Evolutionary conservation across 2,329 filamentous ascomycete species (phyloP).

Genomic region (Didymella sp.): DNA sequence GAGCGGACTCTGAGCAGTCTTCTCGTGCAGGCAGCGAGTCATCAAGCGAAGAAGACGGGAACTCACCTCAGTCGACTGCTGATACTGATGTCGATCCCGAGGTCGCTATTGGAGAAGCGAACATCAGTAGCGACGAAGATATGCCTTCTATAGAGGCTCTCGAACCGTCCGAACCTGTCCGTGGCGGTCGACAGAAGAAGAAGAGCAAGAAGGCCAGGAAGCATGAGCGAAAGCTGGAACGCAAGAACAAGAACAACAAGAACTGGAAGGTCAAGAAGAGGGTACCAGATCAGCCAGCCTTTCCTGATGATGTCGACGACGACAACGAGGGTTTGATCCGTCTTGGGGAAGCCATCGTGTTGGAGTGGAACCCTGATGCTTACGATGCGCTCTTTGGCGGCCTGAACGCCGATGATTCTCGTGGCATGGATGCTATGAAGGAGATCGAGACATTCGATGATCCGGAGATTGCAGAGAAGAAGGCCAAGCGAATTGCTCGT

Average conservation of each 20-base stretch:
- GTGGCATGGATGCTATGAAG: slow-evolving; percentile 68
- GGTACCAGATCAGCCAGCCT: slow-evolving; percentile 37
- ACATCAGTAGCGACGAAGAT: slow-evolving; percentile 49
- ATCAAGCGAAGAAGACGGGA: slow-evolving; percentile 47
- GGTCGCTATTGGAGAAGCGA: slow-evolving; percentile 38
- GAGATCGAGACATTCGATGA: slow-evolving; percentile 62
- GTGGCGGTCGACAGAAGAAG: slow-evolving; percentile 42
- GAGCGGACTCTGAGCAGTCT: slow-evolving; percentile 46
- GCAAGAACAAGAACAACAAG: slow-evolving; percentile 43
- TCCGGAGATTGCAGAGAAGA: slow-evolving; percentile 68
- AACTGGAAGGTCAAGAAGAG: slow-evolving; percentile 46
- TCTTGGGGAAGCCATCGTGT: slow-evolving; percentile 81
- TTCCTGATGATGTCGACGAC: slow-evolving; percentile 43
- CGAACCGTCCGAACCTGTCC: slow-evolving; percentile 32
- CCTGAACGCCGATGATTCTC: slow-evolving; percentile 54
- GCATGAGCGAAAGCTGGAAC: slow-evolving; percentile 39
- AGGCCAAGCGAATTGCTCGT: slow-evolving; percentile 68
- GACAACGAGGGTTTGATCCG: slow-evolving; percentile 70
- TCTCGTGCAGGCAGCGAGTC: slow-evolving; percentile 28
- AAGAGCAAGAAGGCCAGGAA: slow-evolving; percentile 44
- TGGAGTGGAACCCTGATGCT: slow-evolving; percentile 80
- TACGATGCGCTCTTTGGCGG: slow-evolving; percentile 73
- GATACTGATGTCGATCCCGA: slow-evolving; percentile 28
- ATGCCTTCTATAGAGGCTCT: slow-evolving; percentile 34
- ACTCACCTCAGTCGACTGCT: slow-evolving; percentile 36